Evolutionary conservation across 148 eudicot species (phyloP).

Genomic region (Arctostaphylos glauca): DNA sequence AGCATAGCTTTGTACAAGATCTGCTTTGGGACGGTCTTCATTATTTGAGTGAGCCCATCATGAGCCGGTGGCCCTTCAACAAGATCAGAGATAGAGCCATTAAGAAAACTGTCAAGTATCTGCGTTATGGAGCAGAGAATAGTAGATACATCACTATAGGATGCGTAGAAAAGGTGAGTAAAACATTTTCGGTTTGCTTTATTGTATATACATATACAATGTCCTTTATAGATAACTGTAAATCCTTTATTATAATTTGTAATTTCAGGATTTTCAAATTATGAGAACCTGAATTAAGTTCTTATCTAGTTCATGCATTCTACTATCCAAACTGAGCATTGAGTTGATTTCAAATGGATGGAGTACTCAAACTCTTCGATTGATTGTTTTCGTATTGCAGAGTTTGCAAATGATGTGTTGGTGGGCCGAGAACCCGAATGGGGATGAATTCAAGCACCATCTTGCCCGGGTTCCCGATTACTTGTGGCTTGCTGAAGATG

Average conservation of each 20-base stretch:
- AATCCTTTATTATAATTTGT: no score
- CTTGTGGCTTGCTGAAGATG: conserved; percentile 14
- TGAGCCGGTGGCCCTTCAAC: conserved; percentile 29
- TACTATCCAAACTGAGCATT: no score
- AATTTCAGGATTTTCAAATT: no score
- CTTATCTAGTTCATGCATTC: no score
- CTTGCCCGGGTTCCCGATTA: conserved; percentile 48
- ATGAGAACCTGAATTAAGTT: no score
- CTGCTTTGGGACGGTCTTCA: conserved; percentile 36
- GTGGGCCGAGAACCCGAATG: conserved; percentile 45
- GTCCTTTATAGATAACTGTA: no score
- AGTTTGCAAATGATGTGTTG: conserved; percentile 56
- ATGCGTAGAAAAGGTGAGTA: conserved; percentile 31
- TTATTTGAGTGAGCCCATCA: conserved; percentile 30
- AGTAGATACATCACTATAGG: conserved; percentile 40
- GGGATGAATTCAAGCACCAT: conserved; percentile 46
- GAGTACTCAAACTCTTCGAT: not conserved
- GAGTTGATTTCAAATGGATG: no score
- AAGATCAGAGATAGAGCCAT: conserved; percentile 35
- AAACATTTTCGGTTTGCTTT: no score
- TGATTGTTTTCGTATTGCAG: conserved; percentile 17
- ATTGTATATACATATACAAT: no score
- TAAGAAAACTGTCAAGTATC: conserved; percentile 24
- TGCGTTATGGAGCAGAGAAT: conserved; percentile 32
- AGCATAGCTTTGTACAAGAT: conserved; percentile 32